Evolutionary conservation across 352 stramenopile genomes (phyloP), one percentile per base, ranked within the genome.

Genomic region (Phytophthora aleatoria): DNA sequence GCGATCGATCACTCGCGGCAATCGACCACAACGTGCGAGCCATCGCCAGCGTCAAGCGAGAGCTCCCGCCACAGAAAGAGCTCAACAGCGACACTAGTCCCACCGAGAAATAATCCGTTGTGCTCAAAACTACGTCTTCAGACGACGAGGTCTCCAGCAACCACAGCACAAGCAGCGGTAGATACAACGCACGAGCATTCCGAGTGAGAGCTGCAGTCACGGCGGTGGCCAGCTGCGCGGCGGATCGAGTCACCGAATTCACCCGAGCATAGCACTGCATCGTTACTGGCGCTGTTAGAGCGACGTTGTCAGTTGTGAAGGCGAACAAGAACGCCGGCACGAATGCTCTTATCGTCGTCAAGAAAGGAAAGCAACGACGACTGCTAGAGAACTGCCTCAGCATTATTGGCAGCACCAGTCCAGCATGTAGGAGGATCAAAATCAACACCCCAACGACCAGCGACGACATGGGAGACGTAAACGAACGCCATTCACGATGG

Each of bases 181-280:
- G 71, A 55, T 83, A 88, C 27, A 88, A 58, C 13, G 67, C 79
- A 15, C 81, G 61, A 5, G 52, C 72, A 31, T 69, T 85, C 24
- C 69, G 69, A 5, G 68, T 64, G 1, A 84, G 12, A n/a, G 69
- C 72, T 27, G 59, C 61, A 20, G 61, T 65, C 26, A 78, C 63
- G 6, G 58, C 52, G 3, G 66, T 69, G 8, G 73, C 38, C 11
- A 76, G 28, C 26, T 88, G 79, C 0, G 69, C 53, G 35, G 71
- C 76, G 13, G 74, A 85, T 53, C 79, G 82, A 38, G 76, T 81
- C 61, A 84, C 72, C n/a, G 69, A 59, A 8, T 58, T 49, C 5
- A 61, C 64, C 3, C 66, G 59, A 26, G 61, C 61, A 44, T 79
- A 84, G 42, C 73, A 81, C 31, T 81, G 74, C 35, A 76, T 69